phyloP scores from a whole-genome alignment of 2,329 filamentous ascomycete species.

The Dactylellina drechsleri region DNA sequence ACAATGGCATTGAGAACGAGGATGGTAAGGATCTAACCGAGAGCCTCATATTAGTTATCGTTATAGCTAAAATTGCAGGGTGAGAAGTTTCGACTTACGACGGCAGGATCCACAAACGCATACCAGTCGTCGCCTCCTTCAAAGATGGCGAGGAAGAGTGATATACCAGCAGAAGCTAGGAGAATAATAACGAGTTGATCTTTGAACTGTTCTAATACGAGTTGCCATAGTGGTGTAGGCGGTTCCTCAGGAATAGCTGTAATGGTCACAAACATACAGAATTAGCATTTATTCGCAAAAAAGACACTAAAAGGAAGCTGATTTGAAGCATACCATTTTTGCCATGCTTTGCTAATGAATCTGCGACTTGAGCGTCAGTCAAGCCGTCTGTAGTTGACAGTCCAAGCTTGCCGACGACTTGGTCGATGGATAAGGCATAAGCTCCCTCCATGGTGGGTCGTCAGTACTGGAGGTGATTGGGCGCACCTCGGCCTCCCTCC shows the following conservation, averaged over 20 bases:
- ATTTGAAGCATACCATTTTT: conserved; percentile 70
- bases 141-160: conserved; percentile 90
- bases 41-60: neutral
- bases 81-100: conserved; percentile 71
- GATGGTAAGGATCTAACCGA: conserved; percentile 85
- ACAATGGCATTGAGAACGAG: conserved; percentile 96
- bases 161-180: conserved; percentile 89
- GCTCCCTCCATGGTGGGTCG: conserved; percentile 70
- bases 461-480: conserved; percentile 1
- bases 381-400: conserved; percentile 70
- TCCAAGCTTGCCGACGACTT: conserved; percentile 70
- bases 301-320: conserved; percentile 28
- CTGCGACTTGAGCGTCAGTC: conserved; percentile 69
- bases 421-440: conserved; percentile 69
- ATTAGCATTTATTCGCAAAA: conserved; percentile 41
- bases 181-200: conserved; percentile 97
- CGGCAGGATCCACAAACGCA: conserved; percentile 93
- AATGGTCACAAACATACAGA: conserved; percentile 57
- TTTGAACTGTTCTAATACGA: conserved; percentile 98
- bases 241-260: conserved; percentile 84
- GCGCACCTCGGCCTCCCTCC: conserved; percentile 58
- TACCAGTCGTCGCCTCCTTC: conserved; percentile 95
- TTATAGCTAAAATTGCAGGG: neutral
- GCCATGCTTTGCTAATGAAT: conserved; percentile 70
- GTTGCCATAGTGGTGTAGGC: conserved; percentile 93